phyloP scores from a whole-genome alignment of 495 filamentous ascomycete species.

The Apodospora peruviana region DNA sequence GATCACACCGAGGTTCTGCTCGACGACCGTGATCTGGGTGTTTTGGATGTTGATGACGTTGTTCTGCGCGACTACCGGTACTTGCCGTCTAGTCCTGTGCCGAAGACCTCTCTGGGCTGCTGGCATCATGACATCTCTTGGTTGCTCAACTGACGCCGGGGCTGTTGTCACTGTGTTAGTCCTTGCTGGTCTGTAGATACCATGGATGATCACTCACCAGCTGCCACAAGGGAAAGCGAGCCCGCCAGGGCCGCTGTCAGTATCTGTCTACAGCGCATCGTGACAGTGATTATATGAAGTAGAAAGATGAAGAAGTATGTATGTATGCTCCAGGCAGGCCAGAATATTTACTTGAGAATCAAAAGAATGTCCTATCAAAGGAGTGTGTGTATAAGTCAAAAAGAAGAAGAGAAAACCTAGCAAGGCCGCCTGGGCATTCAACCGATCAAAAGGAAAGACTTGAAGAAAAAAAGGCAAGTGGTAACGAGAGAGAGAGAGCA shows the following conservation, averaged over 20 bases:
- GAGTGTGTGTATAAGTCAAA: slow-evolving; percentile 16
- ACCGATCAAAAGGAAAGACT: slow-evolving; percentile 7
- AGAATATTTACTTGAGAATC: too few species aligned
- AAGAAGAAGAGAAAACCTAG: slow-evolving; percentile 11
- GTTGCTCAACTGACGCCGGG: slow-evolving; percentile 13
- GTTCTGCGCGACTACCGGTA: background rate
- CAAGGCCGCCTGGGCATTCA: slow-evolving; percentile 20
- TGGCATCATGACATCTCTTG: too few species aligned
- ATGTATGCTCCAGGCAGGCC: too few species aligned
- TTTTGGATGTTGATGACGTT: slow-evolving; percentile 16
- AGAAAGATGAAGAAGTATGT: too few species aligned
- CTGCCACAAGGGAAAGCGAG: slow-evolving; percentile 21
- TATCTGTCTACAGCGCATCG: slow-evolving; percentile 23
- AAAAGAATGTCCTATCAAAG: slow-evolving; percentile 27
- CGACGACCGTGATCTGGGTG: slow-evolving; percentile 22
- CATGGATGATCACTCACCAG: slow-evolving; percentile 16
- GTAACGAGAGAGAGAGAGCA: slow-evolving; percentile 15
- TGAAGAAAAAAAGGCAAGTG: slow-evolving; percentile 12
- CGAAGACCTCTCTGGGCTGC: slow-evolving; percentile 15
- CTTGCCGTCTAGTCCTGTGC: slow-evolving; percentile 17
- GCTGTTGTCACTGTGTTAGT: slow-evolving; percentile 16
- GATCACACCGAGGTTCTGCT: slow-evolving; percentile 24
- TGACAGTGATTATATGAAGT: slow-evolving; percentile 17
- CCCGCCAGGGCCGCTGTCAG: slow-evolving; percentile 24
- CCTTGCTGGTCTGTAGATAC: background rate